These are phyloP conservation scores for Kregervanrija delftensis DNA, from an alignment of 805 yeast species.

Conservation along the genomic window DNA sequence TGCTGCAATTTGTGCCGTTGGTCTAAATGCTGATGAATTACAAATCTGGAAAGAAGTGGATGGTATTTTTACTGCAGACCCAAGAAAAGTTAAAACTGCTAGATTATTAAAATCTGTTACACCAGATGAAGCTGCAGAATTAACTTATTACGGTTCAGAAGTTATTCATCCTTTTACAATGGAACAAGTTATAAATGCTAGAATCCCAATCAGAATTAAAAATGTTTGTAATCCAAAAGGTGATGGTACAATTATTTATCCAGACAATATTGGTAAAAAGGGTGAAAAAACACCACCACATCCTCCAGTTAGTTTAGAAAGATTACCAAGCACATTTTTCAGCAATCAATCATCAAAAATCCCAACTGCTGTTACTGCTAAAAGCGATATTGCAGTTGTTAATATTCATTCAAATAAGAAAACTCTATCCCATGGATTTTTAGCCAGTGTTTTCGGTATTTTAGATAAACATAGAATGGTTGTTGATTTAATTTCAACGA, in stretches of 20 bases:
- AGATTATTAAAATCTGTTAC: conserved; percentile 81
- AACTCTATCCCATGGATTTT: conserved; percentile 87
- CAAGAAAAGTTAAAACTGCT: conserved; percentile 89
- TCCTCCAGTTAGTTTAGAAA: conserved; percentile 74
- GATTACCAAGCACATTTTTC: conserved; percentile 32
- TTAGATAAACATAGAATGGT: conserved; percentile 79
- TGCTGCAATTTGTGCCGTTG: conserved; percentile 95
- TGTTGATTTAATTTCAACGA: conserved; percentile 92
- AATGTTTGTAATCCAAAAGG: conserved; percentile 94
- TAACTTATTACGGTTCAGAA: conserved; percentile 95
- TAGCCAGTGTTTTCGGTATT: conserved; percentile 83
- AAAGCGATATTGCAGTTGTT: conserved; percentile 83
- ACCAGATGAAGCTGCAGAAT: conserved; percentile 97
- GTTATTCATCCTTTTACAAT: conserved; percentile 98
- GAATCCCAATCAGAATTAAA: conserved; percentile 93
- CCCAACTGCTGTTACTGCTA: conserved; percentile 95
- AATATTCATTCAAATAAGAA: conserved; percentile 93
- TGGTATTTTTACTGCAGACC: conserved; percentile 98
- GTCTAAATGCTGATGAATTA: conserved; percentile 82
- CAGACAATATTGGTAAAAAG: conserved; percentile 76
- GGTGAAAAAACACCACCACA: conserved; percentile 94
- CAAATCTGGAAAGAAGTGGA: conserved; percentile 99
- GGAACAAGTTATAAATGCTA: conserved; percentile 97
- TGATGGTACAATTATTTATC: conserved; percentile 88
- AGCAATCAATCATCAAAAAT: conserved; percentile 43